These are phyloP conservation scores for Aspergillus quadricinctus DNA, from an alignment of 2,329 filamentous ascomycete genomes.

Conservation along the genomic window DNA sequence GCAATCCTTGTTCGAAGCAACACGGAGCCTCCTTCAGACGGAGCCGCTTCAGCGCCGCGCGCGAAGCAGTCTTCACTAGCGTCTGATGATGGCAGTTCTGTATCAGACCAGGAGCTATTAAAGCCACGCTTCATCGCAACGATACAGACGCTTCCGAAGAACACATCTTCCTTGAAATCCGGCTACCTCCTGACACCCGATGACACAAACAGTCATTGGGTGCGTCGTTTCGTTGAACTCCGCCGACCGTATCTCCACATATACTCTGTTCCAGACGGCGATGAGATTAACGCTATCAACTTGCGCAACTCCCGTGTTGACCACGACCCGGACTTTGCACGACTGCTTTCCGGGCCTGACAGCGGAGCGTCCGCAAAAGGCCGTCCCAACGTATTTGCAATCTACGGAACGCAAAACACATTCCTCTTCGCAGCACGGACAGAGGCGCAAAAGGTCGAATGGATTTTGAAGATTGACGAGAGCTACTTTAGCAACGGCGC, in stretches of 20 bases:
- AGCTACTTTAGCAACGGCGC: slow-evolving; percentile 53
- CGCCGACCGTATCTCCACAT: slow-evolving; percentile 88
- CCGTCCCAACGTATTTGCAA: slow-evolving; percentile 76
- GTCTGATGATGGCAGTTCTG: slow-evolving; percentile 24
- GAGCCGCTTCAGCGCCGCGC: slow-evolving; percentile 28
- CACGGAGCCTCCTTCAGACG: slow-evolving; percentile 41
- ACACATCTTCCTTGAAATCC: slow-evolving; percentile 73
- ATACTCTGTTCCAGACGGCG: slow-evolving; percentile 77
- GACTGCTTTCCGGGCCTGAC: slow-evolving; percentile 53
- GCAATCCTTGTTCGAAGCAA: slow-evolving; percentile 41
- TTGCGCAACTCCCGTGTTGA: slow-evolving; percentile 87
- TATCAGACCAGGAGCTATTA: slow-evolving; percentile 32
- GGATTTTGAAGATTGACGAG: slow-evolving; percentile 94
- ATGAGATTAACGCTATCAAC: slow-evolving; percentile 86
- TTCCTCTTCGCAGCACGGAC: slow-evolving; percentile 89
- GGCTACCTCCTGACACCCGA: slow-evolving; percentile 85
- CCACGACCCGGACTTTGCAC: slow-evolving; percentile 80
- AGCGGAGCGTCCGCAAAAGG: slow-evolving; percentile 37
- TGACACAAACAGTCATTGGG: slow-evolving; percentile 72
- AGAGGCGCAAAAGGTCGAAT: slow-evolving; percentile 91
- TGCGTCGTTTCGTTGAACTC: slow-evolving; percentile 88
- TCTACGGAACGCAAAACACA: slow-evolving; percentile 91
- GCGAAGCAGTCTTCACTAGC: slow-evolving; percentile 14
- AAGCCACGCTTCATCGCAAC: slow-evolving; percentile 68
- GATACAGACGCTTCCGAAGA: slow-evolving; percentile 75